Evolutionary conservation across 2,329 filamentous ascomycete species (phyloP), one percentile per base, ranked within the genome.

Genomic region (Lizonia empirigonia): DNA sequence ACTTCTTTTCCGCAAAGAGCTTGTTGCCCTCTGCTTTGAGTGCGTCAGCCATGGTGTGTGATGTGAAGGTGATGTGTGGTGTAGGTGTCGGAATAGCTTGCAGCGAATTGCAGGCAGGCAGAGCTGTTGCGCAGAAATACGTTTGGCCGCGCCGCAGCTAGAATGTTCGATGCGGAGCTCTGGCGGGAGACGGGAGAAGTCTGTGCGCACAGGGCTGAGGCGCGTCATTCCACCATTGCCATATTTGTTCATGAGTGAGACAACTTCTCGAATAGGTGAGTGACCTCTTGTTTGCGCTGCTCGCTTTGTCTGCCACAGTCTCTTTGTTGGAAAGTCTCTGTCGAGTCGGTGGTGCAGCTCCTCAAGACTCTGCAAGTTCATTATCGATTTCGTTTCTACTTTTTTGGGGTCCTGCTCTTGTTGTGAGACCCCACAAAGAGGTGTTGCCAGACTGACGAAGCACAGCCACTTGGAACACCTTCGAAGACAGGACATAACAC

Each of bases 11-110:
- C 62, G 91, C 88, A 77, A 99, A 99, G 77, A 95, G 92, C 82
- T 96, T 96, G 83, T 99, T 99, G 81, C 93, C 94, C 74, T 94
- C 88, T 70, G 92, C 91, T 82, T 99, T 99, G 69, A 99, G 85
- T 84, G 93, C 82, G 76, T 88, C 85, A 60, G 85, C 84, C 85
- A 87, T 87, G 58, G 30, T 78, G 52, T 30, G 18, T 40, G 32
- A 38, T 47, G 35, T 50, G 35, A 42, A 30, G 30, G 30, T 26
- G 9, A 19, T 16, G 24, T 50, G 37, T 52, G 42, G 45, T 42
- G 36, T 40, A n/a, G 37, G 24, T 44, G 16, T 53, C 30, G 30
- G 33, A 27, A 18, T 7, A 33, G 37, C 37, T 30, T 37, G 49
- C 38, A 42, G 44, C 39, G 15, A 35, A 49, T 44, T 48, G 50